Conservation (phyloP, 495 filamentous ascomycete genomes). For the Daldinia caldariorum region DNA sequence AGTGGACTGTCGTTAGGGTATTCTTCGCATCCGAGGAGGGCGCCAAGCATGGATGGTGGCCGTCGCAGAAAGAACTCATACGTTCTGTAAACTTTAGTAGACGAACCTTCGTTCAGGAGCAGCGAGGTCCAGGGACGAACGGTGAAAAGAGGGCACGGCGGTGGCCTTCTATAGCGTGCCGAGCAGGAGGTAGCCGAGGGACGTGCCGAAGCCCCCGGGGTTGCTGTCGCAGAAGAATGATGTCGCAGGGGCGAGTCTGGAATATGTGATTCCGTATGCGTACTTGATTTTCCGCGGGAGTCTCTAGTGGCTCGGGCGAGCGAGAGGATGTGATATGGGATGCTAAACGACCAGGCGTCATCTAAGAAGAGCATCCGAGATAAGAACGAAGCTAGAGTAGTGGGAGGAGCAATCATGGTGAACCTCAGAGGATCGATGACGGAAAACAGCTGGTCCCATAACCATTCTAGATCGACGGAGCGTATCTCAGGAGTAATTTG, state of each 20-base stretch:
- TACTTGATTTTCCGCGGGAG: constrained; percentile 11
- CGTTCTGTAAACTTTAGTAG: constrained; percentile 48
- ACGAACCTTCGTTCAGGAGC: constrained; percentile 58
- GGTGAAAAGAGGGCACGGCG: constrained; percentile 49
- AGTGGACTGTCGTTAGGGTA: constrained; percentile 46
- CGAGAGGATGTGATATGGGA: constrained; percentile 57
- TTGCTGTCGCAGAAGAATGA: neutral
- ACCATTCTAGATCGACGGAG: constrained; percentile 47
- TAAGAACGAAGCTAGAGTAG: constrained; percentile 53
- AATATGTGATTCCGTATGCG: constrained; percentile 6
- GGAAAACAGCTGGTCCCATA: constrained; percentile 58
- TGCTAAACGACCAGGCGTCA: constrained; percentile 54
- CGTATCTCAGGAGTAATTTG: constrained; percentile 41
- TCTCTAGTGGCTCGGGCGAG: constrained; percentile 37
- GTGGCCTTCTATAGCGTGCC: constrained; percentile 24
- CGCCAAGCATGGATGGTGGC: constrained; percentile 53
- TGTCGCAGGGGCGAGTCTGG: constrained; percentile 11
- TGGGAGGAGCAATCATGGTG: constrained; percentile 55
- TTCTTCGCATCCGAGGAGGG: constrained; percentile 51
- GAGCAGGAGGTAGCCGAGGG: constrained; percentile 10
- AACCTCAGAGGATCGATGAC: constrained; percentile 54
- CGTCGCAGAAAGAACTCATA: constrained; percentile 53
- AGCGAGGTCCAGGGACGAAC: constrained; percentile 54
- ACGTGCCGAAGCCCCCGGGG: neutral
- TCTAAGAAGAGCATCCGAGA: constrained; percentile 51